phyloP scores from a whole-genome alignment of 2,329 filamentous ascomycete genomes.

The Aspergillus carbonarius region DNA sequence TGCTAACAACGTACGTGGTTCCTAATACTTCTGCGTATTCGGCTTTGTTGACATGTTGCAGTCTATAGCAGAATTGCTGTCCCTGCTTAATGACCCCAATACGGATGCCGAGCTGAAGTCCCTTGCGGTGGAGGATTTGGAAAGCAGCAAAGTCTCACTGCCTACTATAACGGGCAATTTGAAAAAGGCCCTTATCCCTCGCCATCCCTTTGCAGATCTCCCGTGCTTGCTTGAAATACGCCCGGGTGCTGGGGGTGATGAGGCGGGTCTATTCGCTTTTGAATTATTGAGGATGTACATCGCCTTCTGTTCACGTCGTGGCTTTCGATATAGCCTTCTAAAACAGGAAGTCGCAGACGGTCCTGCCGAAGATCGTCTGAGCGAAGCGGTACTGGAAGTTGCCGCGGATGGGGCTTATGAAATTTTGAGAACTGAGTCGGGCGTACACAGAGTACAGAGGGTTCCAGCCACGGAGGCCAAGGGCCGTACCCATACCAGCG shows the following conservation, averaged over 20 bases:
- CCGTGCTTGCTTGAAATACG: slow-evolving; percentile 90
- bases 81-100: slow-evolving; percentile 68
- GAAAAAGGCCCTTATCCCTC: slow-evolving; percentile 75
- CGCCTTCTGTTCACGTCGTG: slow-evolving; percentile 68
- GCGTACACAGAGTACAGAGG: slow-evolving; percentile 92
- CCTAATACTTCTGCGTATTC: neutral
- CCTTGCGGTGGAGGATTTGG: slow-evolving; percentile 68
- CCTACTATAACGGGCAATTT: slow-evolving; percentile 64
- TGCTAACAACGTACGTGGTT: slow-evolving; percentile 52
- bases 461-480: slow-evolving; percentile 88
- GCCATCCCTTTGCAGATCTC: slow-evolving; percentile 84
- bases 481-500: slow-evolving; percentile 89
- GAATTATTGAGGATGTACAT: slow-evolving; percentile 90
- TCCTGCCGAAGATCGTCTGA: slow-evolving; percentile 65
- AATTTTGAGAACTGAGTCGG: slow-evolving; percentile 78
- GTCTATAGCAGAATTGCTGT: slow-evolving; percentile 67
- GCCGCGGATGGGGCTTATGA: slow-evolving; percentile 76
- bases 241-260: slow-evolving; percentile 86
- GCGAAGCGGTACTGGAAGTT: slow-evolving; percentile 86
- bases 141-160: slow-evolving; percentile 62
- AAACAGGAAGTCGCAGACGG: slow-evolving; percentile 78
- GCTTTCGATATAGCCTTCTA: slow-evolving; percentile 66
- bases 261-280: slow-evolving; percentile 86
- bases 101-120: slow-evolving; percentile 60
- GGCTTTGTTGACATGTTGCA: slow-evolving; percentile 25